Evolutionary conservation across 768 basidiomycete species (phyloP).

Genomic region (Sporobolomyces roseus): DNA sequence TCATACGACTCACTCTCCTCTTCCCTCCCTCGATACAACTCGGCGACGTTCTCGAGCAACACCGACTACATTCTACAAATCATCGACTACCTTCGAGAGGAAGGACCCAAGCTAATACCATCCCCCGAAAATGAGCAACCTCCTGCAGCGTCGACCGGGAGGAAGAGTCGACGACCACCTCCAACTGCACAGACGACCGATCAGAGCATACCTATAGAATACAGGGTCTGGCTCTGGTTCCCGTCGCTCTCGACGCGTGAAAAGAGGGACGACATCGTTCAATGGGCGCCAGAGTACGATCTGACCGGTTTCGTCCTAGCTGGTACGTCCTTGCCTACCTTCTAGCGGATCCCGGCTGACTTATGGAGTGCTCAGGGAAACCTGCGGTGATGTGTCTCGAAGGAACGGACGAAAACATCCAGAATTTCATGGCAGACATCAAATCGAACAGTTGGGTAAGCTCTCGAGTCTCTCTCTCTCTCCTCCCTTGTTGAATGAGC

Average conservation of each 20-base stretch:
- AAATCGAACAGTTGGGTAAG: conserved; percentile 45
- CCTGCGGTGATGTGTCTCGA: conserved; percentile 51
- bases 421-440: conserved; percentile 49
- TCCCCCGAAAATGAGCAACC: neutral
- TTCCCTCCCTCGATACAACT: conserved; percentile 6
- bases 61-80: conserved; percentile 37
- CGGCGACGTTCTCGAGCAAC: conserved; percentile 5
- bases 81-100: conserved; percentile 38
- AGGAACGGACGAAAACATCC: conserved; percentile 46
- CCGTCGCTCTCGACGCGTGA: conserved; percentile 48
- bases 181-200: conserved; percentile 1
- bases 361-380: conserved; percentile 44
- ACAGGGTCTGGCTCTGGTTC: conserved; percentile 51
- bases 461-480: too few species aligned
- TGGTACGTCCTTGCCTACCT: conserved; percentile 23
- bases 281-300: conserved; percentile 46
- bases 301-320: conserved; percentile 51
- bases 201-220: too few species aligned
- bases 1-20: conserved; percentile 15
- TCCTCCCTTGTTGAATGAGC: too few species aligned
- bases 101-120: neutral
- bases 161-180: neutral
- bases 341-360: neutral
- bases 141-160: too few species aligned
- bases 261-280: conserved; percentile 48